Percentiles rank a stretch among this genome's conserved stretches.
Conservation (phyloP, 495 filamentous ascomycete species). For the Aspergillus nanangensis region DNA sequence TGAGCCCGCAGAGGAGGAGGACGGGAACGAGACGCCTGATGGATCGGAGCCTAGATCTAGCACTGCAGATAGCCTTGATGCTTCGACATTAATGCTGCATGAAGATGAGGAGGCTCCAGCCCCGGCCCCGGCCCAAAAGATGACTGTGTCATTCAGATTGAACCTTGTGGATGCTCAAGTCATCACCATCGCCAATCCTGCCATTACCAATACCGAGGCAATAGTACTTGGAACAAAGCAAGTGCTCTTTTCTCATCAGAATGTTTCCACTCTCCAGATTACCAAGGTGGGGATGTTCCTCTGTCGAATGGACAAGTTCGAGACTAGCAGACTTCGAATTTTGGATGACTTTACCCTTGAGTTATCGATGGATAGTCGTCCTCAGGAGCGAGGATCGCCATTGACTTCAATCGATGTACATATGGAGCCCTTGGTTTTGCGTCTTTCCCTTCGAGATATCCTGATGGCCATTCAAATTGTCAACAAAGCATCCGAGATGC, state of each 20-base stretch:
- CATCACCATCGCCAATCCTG: conserved; percentile 91
- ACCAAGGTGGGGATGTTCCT: conserved; percentile 96
- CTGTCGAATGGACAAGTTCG: conserved; percentile 96
- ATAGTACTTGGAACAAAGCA: conserved; percentile 95
- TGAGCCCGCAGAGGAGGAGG: conserved; percentile 51
- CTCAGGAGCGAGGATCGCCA: conserved; percentile 60
- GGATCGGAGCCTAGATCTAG: conserved; percentile 59
- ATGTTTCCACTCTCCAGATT: conserved; percentile 87
- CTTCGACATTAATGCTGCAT: conserved; percentile 14
- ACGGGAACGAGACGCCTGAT: conserved; percentile 51
- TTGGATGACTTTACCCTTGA: conserved; percentile 93
- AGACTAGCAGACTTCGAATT: conserved; percentile 79
- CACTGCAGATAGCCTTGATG: conserved; percentile 26
- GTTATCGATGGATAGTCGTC: conserved; percentile 76
- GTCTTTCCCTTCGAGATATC: conserved; percentile 90
- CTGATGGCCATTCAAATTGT: conserved; percentile 90
- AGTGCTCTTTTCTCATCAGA: conserved; percentile 85
- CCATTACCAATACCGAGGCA: conserved; percentile 84
- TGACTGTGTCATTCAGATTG: conserved; percentile 82
- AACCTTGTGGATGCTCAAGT: conserved; percentile 95
- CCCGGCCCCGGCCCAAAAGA: conserved; percentile 41
- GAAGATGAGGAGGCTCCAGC: conserved; percentile 15
- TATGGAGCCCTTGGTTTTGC: conserved; percentile 86
- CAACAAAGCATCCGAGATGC: conserved; percentile 83
- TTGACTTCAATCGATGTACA: conserved; percentile 79